phyloP scores from a whole-genome alignment of 2,329 filamentous ascomycete genomes.

The Trichoderma gracile region DNA sequence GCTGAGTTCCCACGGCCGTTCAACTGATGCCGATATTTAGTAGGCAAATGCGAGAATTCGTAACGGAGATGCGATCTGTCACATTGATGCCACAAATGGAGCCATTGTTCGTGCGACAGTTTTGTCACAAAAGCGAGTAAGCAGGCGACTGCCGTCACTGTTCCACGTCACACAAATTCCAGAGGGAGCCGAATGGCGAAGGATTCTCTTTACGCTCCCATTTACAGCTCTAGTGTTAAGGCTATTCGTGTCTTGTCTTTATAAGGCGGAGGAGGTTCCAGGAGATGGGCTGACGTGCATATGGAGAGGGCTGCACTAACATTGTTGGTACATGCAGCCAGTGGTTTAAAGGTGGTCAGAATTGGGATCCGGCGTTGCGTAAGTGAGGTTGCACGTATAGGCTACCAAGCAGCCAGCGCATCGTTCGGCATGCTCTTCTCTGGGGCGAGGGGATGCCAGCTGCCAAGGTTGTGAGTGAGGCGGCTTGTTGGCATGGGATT shows the following conservation, averaged over 20 bases:
- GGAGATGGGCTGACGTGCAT: constrained; percentile 12
- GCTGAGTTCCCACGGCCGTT: background rate
- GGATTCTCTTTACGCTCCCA: background rate
- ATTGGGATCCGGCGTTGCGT: constrained; percentile 13
- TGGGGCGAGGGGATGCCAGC: background rate
- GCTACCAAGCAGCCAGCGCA: constrained; percentile 2
- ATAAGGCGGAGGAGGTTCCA: background rate
- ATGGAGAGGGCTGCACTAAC: background rate
- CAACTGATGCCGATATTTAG: background rate
- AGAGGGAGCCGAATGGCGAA: background rate
- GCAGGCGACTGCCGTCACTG: background rate
- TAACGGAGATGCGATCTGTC: constrained; percentile 17
- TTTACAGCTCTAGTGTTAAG: background rate
- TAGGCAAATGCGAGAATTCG: background rate
- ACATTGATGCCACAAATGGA: constrained; percentile 16
- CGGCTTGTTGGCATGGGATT: background rate
- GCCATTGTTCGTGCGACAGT: constrained; percentile 1
- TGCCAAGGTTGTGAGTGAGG: background rate
- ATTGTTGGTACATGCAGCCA: background rate
- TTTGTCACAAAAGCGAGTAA: constrained; percentile 12
- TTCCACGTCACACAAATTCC: background rate
- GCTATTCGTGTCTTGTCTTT: background rate
- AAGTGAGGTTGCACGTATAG: constrained; percentile 6
- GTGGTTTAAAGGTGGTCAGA: constrained; percentile 11
- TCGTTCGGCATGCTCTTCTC: background rate